Conservation (phyloP, 108 stramenopile genomes). For the Cyclostephanos tholiformis region DNA sequence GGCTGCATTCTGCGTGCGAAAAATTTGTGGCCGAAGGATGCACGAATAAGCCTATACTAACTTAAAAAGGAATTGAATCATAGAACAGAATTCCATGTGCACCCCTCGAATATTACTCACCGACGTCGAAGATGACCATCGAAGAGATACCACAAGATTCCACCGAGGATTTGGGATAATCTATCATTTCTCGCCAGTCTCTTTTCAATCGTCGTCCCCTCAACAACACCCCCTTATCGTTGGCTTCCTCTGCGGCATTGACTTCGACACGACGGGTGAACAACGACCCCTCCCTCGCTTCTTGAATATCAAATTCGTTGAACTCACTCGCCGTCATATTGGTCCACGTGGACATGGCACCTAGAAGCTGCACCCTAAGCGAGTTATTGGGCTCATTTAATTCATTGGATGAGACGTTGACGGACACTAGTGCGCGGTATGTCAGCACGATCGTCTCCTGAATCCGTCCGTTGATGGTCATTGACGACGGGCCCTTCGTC, state of each 20-base stretch:
- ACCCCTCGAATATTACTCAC: neutral
- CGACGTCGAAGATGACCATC: constrained; percentile 6
- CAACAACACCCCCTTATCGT: neutral
- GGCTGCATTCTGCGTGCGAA: constrained; percentile 4
- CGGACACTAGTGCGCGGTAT: neutral
- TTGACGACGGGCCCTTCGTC: neutral
- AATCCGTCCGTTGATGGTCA: neutral
- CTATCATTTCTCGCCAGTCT: neutral
- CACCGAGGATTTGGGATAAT: neutral
- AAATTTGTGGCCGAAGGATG: neutral
- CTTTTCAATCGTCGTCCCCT: neutral
- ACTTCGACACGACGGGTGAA: neutral
- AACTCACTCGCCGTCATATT: neutral
- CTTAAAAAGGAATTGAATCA: neutral
- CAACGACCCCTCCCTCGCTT: too few relatives aligned
- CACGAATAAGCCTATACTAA: neutral
- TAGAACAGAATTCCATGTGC: neutral
- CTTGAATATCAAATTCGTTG: neutral
- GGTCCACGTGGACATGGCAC: constrained; percentile 11
- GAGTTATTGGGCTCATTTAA: neutral
- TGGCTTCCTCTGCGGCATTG: neutral
- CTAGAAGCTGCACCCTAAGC: neutral
- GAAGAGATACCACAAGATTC: neutral
- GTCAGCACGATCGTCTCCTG: neutral
- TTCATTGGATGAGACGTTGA: neutral